phyloP scores from a whole-genome alignment of 2,329 filamentous ascomycete genomes.

The Scytalidium sp. region DNA sequence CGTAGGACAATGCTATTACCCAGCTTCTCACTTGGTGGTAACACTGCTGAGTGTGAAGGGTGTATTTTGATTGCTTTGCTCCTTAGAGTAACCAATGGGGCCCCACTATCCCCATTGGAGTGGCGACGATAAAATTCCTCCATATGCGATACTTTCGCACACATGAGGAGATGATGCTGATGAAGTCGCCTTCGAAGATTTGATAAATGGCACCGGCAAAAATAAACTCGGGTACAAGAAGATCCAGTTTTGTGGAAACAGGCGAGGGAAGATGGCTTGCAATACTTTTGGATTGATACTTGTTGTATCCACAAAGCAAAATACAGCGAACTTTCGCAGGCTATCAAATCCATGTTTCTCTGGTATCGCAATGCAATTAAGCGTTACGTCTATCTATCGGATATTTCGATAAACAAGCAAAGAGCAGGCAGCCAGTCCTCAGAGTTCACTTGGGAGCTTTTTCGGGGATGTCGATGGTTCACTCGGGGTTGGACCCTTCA shows the following conservation, averaged over 20 bases:
- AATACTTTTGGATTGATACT: slow-evolving; percentile 2
- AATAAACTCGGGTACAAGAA: slow-evolving; percentile 13
- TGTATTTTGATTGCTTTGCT: too few species aligned
- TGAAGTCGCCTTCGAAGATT: slow-evolving; percentile 6
- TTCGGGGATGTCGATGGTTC: slow-evolving; percentile 7
- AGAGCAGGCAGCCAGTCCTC: slow-evolving; percentile 2
- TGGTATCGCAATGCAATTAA: slow-evolving; percentile 8
- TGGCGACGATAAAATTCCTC: slow-evolving; percentile 1
- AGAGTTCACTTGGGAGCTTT: slow-evolving; percentile 5
- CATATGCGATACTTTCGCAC: slow-evolving; percentile 11
- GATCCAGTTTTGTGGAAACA: slow-evolving; percentile 14
- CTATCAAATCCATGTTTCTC: slow-evolving; percentile 13
- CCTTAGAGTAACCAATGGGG: too few species aligned
- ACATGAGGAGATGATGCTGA: slow-evolving; percentile 5
- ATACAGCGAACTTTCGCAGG: too few species aligned
- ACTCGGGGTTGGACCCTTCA: too few species aligned
- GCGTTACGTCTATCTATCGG: too few species aligned
- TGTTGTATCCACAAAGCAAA: slow-evolving; percentile 15
- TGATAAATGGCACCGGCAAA: not conserved
- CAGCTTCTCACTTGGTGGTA: too few species aligned
- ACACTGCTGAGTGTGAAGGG: too few species aligned
- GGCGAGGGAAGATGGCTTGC: slow-evolving; percentile 7
- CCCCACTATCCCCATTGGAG: too few species aligned
- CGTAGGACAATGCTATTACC: too few species aligned
- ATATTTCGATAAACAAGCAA: slow-evolving; percentile 7